Evolutionary conservation across 208 protist species (phyloP).

Genomic region (Tritrichomonas musculus): DNA sequence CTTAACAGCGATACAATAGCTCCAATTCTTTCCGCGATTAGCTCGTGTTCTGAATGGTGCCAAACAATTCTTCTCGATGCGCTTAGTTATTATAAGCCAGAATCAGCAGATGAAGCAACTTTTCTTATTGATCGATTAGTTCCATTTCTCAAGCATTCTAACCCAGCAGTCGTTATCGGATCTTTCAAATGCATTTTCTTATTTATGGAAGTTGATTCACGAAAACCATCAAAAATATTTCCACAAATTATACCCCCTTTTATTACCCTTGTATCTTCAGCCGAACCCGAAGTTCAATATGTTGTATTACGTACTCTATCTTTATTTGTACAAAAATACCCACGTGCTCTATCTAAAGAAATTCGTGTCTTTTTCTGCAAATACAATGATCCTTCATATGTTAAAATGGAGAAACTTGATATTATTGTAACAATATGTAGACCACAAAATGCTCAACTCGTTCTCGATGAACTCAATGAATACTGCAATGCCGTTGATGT

Average conservation of each 20-base stretch:
- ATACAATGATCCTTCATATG: conserved; percentile 93
- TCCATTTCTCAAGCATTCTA: conserved; percentile 87
- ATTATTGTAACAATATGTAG: conserved; percentile 80
- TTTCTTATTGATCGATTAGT: conserved; percentile 79
- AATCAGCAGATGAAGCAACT: conserved; percentile 62
- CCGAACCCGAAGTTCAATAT: conserved; percentile 91
- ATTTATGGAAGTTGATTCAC: conserved; percentile 58
- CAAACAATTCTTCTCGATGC: conserved; percentile 94
- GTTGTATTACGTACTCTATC: conserved; percentile 95
- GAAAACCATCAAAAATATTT: conserved; percentile 48
- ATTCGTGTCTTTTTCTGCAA: conserved; percentile 89
- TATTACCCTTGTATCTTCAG: conserved; percentile 65
- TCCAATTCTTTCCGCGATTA: conserved; percentile 81
- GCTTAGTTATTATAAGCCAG: conserved; percentile 57
- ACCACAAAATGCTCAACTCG: conserved; percentile 69
- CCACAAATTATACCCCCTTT: conserved; percentile 75
- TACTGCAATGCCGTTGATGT: conserved; percentile 87
- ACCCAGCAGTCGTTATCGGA: conserved; percentile 89
- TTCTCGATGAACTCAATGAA: conserved; percentile 80
- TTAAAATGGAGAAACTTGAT: conserved; percentile 94
- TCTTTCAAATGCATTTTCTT: conserved; percentile 82
- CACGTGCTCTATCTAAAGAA: neutral
- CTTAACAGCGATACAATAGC: conserved; percentile 67
- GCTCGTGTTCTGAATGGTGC: conserved; percentile 91
- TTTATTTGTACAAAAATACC: conserved; percentile 85